Base-by-base conservation (phyloP, 169 alveolate genomes). In the Plasmodium malariae region DNA sequence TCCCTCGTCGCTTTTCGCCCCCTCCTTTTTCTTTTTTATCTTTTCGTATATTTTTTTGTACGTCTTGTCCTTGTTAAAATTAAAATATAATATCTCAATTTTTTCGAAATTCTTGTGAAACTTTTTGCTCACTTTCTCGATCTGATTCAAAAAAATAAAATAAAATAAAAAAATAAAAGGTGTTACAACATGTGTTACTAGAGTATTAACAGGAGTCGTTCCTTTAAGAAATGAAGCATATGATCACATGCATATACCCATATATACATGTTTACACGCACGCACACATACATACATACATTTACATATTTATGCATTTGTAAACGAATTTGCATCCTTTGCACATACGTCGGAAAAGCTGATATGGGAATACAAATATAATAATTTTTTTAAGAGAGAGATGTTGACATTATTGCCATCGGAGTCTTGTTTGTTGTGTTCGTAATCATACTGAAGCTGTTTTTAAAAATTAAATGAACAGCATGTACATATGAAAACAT, bases 11-110 rank as follows among this genome's bases (percentile, higher is more conserved):
- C 62, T 51, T 59, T 14, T 65, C 51, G 51, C 21, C 9, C 69
- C 83, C 14, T 45, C 85, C 28, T 55, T 80, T 45, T 65, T 63
- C 67, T 69, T 80, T 59, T 71, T 51, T 30, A 80, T 43, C n/a
- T 80, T 80, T 43, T 80, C 83, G 51, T 80, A 80, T 34, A 80
- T 80, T 71, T 80, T 80, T 54, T 80, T 80, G 43, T 80, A 80
- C 17, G 90, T 80, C 36, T 80, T 80, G 48, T 80, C 90, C 19
- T 69, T 80, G 28, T 80, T 65, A 34, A 80, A 80, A 60, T 80
- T 63, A 30, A 40, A 80, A 55, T 80, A 80, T 14, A 80, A 71
- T 45, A 60, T 67, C 45, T 80, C 90, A 11, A 80, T 69, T 55
- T 80, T 80, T 11, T 80, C 90, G 48, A 80, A 80, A 54, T 80